Conservation (phyloP, 2,329 filamentous ascomycete genomes). For the Penicillium crustosum region DNA sequence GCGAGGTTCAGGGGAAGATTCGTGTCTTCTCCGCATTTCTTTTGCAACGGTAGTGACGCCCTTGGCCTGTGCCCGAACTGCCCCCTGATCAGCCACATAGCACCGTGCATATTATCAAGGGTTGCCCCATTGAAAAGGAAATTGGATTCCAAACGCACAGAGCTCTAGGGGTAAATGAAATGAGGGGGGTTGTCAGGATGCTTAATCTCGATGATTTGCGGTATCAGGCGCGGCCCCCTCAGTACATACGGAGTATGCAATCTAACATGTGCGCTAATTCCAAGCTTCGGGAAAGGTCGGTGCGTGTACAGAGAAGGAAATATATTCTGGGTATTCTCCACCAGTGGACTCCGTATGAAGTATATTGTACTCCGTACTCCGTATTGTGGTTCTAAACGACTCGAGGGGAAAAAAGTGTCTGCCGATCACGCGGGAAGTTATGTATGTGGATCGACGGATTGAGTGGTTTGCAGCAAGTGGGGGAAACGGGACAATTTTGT, state of each 20-base stretch:
- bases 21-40: slow-evolving; percentile 2
- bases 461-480: slow-evolving; percentile 7
- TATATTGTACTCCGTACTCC: background rate
- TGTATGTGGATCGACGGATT: slow-evolving; percentile 17
- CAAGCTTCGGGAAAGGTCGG: background rate
- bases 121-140: background rate
- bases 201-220: background rate
- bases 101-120: background rate
- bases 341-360: background rate
- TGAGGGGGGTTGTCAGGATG: background rate
- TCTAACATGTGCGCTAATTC: slow-evolving; percentile 1
- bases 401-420: background rate
- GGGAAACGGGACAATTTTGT: slow-evolving; percentile 7
- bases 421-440: slow-evolving; percentile 29
- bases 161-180: background rate
- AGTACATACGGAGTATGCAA: background rate
- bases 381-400: background rate
- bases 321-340: background rate
- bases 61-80: background rate
- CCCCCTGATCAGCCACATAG: slow-evolving; percentile 6
- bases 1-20: background rate
- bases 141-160: background rate
- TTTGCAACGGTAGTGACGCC: background rate
- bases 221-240: background rate
- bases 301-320: background rate